A percentile compares a stretch with the other conserved stretches of the same genome.
Evolutionary conservation across 192 early-diverging fungal genomes (phyloP).

Genomic region (Gamsiella multidivaricata): DNA sequence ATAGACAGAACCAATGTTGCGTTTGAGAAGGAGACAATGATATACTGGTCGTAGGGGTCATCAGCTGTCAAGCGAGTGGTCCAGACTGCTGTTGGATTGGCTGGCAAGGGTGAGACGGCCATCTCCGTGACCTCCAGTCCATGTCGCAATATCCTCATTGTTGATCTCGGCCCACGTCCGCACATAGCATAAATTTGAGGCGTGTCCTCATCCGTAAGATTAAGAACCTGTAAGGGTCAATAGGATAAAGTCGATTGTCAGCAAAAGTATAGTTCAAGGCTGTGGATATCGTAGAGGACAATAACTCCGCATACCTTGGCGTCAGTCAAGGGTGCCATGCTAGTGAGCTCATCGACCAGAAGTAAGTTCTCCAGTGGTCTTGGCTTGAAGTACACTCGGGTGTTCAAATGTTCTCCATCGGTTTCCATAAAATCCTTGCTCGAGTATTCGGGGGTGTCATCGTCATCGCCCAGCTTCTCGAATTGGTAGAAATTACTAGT

Average conservation of each 20-base stretch:
- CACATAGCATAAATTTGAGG: slow-evolving; percentile 94
- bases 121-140: slow-evolving; percentile 94
- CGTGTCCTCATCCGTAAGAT: slow-evolving; percentile 89
- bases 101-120: slow-evolving; percentile 92
- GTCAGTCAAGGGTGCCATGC: slow-evolving; percentile 83
- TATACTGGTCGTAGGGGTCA: slow-evolving; percentile 77
- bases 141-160: slow-evolving; percentile 91
- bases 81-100: slow-evolving; percentile 94
- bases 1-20: slow-evolving; percentile 93
- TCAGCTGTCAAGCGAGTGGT: slow-evolving; percentile 62
- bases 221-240: slow-evolving; percentile 69
- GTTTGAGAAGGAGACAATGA: slow-evolving; percentile 93
- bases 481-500: slow-evolving; percentile 89
- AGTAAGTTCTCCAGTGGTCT: slow-evolving; percentile 84
- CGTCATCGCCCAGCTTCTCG: slow-evolving; percentile 92
- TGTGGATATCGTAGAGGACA: neutral
- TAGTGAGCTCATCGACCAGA: slow-evolving; percentile 93
- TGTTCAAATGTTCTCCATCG: slow-evolving; percentile 60
- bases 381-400: slow-evolving; percentile 72
- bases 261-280: neutral
- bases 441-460: slow-evolving; percentile 83
- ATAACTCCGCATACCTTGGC: slow-evolving; percentile 61
- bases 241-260: neutral
- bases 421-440: slow-evolving; percentile 73
- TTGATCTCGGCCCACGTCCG: slow-evolving; percentile 82